A percentile compares a stretch with the other conserved stretches of the same genome.
Conservation (phyloP, 768 basidiomycete genomes). For the Tremella yokohamensis region DNA sequence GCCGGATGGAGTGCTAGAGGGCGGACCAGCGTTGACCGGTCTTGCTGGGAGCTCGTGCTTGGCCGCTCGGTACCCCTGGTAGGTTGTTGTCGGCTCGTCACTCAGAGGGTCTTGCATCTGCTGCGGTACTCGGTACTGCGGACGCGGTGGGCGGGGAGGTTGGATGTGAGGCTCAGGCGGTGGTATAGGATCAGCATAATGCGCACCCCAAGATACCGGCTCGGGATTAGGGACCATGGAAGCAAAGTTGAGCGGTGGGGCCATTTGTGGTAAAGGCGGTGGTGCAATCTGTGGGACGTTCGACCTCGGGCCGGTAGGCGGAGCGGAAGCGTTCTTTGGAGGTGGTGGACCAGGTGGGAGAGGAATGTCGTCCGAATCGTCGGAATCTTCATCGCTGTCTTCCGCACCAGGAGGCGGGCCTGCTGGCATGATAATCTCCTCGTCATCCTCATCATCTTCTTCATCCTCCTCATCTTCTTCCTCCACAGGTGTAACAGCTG, state of each 20-base stretch:
- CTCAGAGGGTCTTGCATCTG: conserved; percentile 67
- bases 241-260: conserved; percentile 5
- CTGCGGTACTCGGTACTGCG: conserved; percentile 18
- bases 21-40: conserved; percentile 18
- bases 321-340: conserved; percentile 19
- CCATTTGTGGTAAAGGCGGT: conserved; percentile 5
- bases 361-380: conserved; percentile 49
- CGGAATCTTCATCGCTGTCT: conserved; percentile 28
- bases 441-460: conserved; percentile 55
- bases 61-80: conserved; percentile 65
- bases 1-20: conserved; percentile 10
- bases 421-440: conserved; percentile 85
- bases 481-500: conserved; percentile 54
- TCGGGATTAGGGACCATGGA: not conserved
- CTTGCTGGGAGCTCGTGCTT: conserved; percentile 47
- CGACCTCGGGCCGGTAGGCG: conserved; percentile 11
- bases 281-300: conserved; percentile 7
- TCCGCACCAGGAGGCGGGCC: conserved; percentile 62
- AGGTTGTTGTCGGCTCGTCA: conserved; percentile 71
- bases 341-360: conserved; percentile 53
- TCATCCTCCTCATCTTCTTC: conserved; percentile 48
- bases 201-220: not conserved
- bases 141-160: conserved; percentile 20
- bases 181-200: not conserved
- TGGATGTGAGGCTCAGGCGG: not conserved